Evolutionary conservation across 2,329 filamentous ascomycete species (phyloP), one percentile per base, ranked within the genome.

Genomic region (Grosmannia penicillata): DNA sequence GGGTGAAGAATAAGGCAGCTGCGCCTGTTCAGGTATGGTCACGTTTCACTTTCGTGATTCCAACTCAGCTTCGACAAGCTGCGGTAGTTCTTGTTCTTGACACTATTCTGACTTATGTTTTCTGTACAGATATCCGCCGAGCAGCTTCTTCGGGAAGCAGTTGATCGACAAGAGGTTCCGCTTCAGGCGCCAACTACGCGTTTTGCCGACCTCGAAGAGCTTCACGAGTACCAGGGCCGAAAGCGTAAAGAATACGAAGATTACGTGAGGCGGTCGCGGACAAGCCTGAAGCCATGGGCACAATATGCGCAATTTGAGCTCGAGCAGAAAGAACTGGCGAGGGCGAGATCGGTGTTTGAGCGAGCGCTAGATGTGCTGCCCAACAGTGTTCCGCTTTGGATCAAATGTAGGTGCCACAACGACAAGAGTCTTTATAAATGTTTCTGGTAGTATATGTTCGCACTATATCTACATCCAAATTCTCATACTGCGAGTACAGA

Each of bases 261-360:
- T 65, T 96, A 96, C 78, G 84, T 96, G 43, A 79, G 86, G 47
- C 82, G 91, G 47, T 96, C 96, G 56, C 68, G 89, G 53, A 72
- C 95, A 56, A 94, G 93, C 54, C 86, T 96, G 71, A 93, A 93
- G 67, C 96, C 96, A 61, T 98, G 91, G 91, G 85, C 91, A 71
- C 82, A 87, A 53, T 98, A 98, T 68, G 89, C 91, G 40, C 75
- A 83, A 50, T 98, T 87, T 84, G 91, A 98, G 64, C 70, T 96
- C 43, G 89, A 98, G 57, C 91, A 98, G 62, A 96, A 96, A 60
- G 91, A 98, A 63, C 95, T 84, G 59, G 78, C 81, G 39, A 81
- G 91, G 39, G 91, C 91, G 23, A 72, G 91, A 30, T 93, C 82
- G 36, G 78, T 98, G 53, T 98, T 96, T 51, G 91, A 98, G 64